phyloP scores from a whole-genome alignment of 768 basidiomycete genomes.

The Mycena polygramma region DNA sequence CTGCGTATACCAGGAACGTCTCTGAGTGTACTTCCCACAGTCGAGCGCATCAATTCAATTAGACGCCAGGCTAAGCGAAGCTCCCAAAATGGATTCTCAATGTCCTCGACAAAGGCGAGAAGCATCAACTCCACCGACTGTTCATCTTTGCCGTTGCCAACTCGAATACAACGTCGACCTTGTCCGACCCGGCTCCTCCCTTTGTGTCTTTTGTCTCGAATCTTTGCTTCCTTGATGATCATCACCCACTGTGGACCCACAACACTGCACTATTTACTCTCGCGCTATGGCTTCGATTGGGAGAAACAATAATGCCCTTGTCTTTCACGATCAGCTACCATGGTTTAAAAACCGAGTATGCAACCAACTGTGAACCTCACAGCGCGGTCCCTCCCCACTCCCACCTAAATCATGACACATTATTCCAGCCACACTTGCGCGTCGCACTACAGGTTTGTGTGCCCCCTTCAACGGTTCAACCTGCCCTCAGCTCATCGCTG shows the following conservation, averaged over 20 bases:
- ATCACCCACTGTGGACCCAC: slow-evolving; percentile 27
- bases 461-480: background rate
- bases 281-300: background rate
- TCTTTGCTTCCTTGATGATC: slow-evolving; percentile 18
- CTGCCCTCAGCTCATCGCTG: background rate
- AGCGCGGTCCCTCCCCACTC: background rate
- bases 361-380: background rate
- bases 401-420: background rate
- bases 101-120: background rate
- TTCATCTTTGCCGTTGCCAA: background rate
- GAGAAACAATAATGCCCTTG: slow-evolving; percentile 25
- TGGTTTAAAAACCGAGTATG: slow-evolving; percentile 4
- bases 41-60: no score
- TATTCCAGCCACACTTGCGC: background rate
- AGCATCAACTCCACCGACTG: slow-evolving; percentile 7
- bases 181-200: slow-evolving; percentile 8
- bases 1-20: slow-evolving; percentile 18
- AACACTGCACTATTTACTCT: background rate
- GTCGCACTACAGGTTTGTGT: background rate
- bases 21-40: background rate
- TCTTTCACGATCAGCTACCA: background rate
- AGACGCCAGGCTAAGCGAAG: background rate
- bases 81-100: background rate
- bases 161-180: slow-evolving; percentile 13
- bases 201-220: slow-evolving; percentile 4